Evolutionary conservation across 2,329 filamentous ascomycete species (phyloP), one percentile per base, ranked within the genome.

Genomic region (Pleurostoma richardsiae): DNA sequence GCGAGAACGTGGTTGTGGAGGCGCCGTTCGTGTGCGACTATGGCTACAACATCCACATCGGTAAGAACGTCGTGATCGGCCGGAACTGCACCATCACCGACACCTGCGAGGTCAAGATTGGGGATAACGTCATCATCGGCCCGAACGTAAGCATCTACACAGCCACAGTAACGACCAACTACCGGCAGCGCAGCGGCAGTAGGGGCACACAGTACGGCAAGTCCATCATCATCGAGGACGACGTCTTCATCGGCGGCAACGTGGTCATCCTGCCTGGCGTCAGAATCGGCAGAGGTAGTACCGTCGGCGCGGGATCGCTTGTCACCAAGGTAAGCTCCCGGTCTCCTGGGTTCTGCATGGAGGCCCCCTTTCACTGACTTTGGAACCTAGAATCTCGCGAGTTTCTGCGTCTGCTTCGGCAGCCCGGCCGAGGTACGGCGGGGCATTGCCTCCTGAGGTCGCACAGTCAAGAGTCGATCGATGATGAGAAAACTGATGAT

Each of bases 11-110:
- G 4, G 75, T 85, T 39, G 86, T 99, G 29, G 90, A 96, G 59
- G 83, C 88, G 3, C 92, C 92, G 0, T 97, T 99, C 64, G 84
- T 78, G 41, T 96, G 92, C 63, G 90, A 96, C 59, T 63, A 96
- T 59, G 94, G 94, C 1, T 97, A 96, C 70, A 97, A 99, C 64
- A 86, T 97, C 57, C 79, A 80, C 42, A 87, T 99, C 54, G 91
- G 88, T 10, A 85, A 91, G 56, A 85, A 94, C 53, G 89, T 95
- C 3, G 80, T 85, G 46, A 87, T 99, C 54, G 88, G 86, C 19
- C 80, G 88, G 46, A 87, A 89, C 58, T 96, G 91, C 65, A 85
- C 83, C 29, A 85, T 97, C 59, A 82, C 91, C 47, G 94, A 99
- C 62, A 85, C 90, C n/a, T 87, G 85, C 61, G 77, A 84, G 52